A percentile compares a stretch with the other conserved stretches of the same genome.
phyloP scores from a whole-genome alignment of 176 grass and related monocot genomes.

The Oryza meridionalis region DNA sequence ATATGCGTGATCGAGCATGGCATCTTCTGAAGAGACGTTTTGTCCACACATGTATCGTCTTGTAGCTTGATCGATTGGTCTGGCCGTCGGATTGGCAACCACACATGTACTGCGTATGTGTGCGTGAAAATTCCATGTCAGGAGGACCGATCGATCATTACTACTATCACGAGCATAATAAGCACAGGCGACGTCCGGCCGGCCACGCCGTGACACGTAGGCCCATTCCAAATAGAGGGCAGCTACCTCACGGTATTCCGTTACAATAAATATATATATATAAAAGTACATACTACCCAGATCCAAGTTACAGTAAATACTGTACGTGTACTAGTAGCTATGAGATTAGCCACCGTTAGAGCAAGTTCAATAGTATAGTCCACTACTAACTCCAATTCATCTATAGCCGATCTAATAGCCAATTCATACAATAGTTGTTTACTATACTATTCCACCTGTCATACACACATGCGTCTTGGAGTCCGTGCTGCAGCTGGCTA shows the following conservation, averaged over 20 bases:
- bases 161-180: neutral
- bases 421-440: no score
- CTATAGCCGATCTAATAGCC: no score
- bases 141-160: neutral
- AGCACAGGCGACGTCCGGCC: neutral
- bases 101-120: neutral
- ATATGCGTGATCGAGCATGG: neutral
- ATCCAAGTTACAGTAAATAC: neutral
- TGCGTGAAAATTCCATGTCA: neutral
- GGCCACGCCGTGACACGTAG: neutral
- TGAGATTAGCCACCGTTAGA: neutral
- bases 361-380: no score
- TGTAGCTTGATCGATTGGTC: neutral
- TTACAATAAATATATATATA: no score
- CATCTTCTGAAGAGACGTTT: constrained; percentile 38
- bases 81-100: neutral
- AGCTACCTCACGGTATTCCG: no score
- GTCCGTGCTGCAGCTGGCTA: no score
- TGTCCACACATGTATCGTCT: constrained; percentile 27
- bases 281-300: neutral
- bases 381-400: no score
- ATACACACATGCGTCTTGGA: no score
- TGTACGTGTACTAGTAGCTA: neutral
- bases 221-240: neutral
- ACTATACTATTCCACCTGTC: no score